Base-by-base conservation (phyloP, 441 rosid genomes). In the Euphorbia schlechtendalii region DNA sequence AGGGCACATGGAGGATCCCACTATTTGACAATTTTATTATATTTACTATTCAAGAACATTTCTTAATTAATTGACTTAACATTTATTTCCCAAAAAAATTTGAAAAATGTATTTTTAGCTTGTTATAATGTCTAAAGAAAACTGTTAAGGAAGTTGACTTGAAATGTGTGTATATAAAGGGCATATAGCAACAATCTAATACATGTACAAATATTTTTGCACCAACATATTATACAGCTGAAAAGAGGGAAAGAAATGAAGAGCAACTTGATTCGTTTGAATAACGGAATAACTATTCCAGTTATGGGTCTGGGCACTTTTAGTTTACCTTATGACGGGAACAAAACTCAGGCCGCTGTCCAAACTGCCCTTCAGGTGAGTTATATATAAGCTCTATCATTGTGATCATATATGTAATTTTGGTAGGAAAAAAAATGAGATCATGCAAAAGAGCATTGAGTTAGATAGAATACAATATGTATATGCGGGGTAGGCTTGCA, bases 261-360 rank as follows among this genome's bases (percentile, higher is more conserved):
- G 69, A 69, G 66, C 60, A 59, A 70, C 20, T 64, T 77, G 72
- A 83, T 82, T 57, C 77, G 81, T 55, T 77, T 92, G 77, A 86
- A 81, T 54, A 73, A 83, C 71, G 95, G 96, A 20, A 71, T 76
- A 62, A 79, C 76, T 9, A 81, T 92, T 53, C 95, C 98, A 27
- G 68, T 78, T 45, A 65, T 92, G 30, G 98, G 98, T 34, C 61
- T 92, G 7, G 98, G 95, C 69, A 87, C 98, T 76, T 92, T 76
- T 61, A 80, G 93, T 34, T 76, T 55, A 45, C 76, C 70, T 8
- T 72, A 85, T 58, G 69, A 87, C 54, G 69, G 22, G 63, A 68
- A 82, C 38, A 77, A 74, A 17, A 86, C 96, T 0, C 69, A 83
- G 68, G 67, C 52, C 52, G 98, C 96, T 60, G 65, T 89, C 48